Percentiles rank a stretch among this genome's conserved stretches.
Evolutionary conservation across 23 red algal genomes (phyloP).

Genomic region (Gracilaria vermiculophylla): DNA sequence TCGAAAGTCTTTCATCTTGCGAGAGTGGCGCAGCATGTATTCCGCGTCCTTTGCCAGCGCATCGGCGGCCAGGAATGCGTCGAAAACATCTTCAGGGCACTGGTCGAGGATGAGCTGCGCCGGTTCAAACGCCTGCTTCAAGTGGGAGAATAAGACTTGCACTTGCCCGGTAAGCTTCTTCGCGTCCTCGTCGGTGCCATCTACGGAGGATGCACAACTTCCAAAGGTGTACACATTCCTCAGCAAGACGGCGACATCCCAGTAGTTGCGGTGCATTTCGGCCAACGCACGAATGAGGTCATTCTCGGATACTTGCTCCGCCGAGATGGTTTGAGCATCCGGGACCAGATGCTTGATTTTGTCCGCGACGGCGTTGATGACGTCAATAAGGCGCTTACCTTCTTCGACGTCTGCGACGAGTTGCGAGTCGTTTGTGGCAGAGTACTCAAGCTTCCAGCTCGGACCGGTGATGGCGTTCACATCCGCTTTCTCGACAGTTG

Average conservation of each 20-base stretch:
- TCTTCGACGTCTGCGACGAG: constrained; percentile 46
- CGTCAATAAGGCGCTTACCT: constrained; percentile 43
- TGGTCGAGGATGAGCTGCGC: constrained; percentile 64
- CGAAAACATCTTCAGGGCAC: constrained; percentile 51
- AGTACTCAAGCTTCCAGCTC: constrained; percentile 67
- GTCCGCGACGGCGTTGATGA: neutral
- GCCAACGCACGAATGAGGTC: constrained; percentile 22
- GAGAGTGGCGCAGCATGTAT: constrained; percentile 42
- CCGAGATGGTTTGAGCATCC: constrained; percentile 6
- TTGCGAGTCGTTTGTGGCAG: constrained; percentile 24
- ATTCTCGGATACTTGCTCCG: constrained; percentile 8
- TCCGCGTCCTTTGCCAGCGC: constrained; percentile 39
- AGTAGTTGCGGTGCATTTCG: constrained; percentile 28
- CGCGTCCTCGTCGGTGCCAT: constrained; percentile 55
- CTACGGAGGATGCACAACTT: constrained; percentile 58
- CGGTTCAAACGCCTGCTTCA: constrained; percentile 26
- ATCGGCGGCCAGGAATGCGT: constrained; percentile 51
- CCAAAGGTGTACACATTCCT: constrained; percentile 59
- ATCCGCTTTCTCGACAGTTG: constrained; percentile 15
- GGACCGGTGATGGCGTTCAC: constrained; percentile 39
- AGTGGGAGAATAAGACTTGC: constrained; percentile 27
- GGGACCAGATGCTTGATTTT: constrained; percentile 32
- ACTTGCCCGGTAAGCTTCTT: constrained; percentile 59
- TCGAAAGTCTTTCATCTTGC: constrained; percentile 56
- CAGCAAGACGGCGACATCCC: constrained; percentile 50